phyloP scores from a whole-genome alignment of 2,329 filamentous ascomycete genomes.

The Sarocladium oryzae region DNA sequence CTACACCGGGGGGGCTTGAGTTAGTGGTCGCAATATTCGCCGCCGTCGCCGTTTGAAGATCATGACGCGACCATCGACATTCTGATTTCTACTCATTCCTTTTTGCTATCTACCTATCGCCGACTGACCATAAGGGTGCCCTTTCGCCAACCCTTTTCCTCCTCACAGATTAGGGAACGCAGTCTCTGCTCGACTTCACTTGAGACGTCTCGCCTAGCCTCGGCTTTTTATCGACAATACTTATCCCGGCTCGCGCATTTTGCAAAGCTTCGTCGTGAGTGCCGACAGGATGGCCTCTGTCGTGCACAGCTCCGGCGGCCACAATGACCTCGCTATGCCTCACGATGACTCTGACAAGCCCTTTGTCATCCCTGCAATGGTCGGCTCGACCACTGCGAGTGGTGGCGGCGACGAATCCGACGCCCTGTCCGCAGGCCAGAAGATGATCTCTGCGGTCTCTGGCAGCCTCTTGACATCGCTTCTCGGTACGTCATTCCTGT shows the following conservation, averaged over 20 bases:
- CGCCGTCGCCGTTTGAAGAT: background rate
- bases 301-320: constrained; percentile 18
- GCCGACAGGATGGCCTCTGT: constrained; percentile 16
- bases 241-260: background rate
- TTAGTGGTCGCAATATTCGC: background rate
- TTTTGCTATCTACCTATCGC: background rate
- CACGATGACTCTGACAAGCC: constrained; percentile 18
- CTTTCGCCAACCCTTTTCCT: background rate
- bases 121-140: background rate
- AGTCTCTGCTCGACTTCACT: too few relatives aligned
- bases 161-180: too few relatives aligned
- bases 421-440: constrained; percentile 76
- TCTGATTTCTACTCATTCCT: constrained; percentile 1
- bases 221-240: background rate
- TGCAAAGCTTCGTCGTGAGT: constrained; percentile 1
- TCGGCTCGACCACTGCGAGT: constrained; percentile 15
- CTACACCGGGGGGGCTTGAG: too few relatives aligned
- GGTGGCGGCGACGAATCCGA: constrained; percentile 31
- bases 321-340: constrained; percentile 12
- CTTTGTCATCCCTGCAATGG: constrained; percentile 22
- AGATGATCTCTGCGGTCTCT: constrained; percentile 89
- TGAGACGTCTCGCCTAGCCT: too few relatives aligned
- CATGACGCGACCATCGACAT: constrained; percentile 3
- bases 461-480: constrained; percentile 87
- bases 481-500: constrained; percentile 67